These are phyloP conservation scores for Orbilia ellipsospora DNA, from an alignment of 2,329 filamentous ascomycete genomes.

Conservation along the genomic window DNA sequence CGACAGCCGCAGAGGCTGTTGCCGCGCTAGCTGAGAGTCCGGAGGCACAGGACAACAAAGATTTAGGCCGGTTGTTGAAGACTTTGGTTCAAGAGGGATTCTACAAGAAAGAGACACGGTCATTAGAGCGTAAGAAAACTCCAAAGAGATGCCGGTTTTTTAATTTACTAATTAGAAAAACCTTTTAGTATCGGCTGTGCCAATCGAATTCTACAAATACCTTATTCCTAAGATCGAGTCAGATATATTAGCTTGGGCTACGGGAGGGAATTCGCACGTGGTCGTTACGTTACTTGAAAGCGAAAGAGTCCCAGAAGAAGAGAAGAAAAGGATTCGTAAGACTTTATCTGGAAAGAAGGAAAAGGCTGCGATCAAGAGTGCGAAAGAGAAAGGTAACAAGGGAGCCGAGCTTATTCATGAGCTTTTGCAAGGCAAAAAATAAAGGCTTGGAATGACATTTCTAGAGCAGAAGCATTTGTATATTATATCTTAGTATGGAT, in stretches of 20 bases:
- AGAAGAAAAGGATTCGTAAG: constrained; percentile 66
- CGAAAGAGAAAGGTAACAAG: constrained; percentile 66
- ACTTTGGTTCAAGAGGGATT: constrained; percentile 87
- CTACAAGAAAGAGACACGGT: constrained; percentile 80
- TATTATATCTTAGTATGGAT: constrained; percentile 36
- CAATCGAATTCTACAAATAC: constrained; percentile 80
- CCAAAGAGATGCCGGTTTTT: neutral
- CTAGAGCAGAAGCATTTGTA: neutral
- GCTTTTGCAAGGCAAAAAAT: constrained; percentile 40
- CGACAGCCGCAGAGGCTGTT: constrained; percentile 76
- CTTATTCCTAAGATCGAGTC: constrained; percentile 85
- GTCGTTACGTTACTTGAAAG: constrained; percentile 78
- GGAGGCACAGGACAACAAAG: constrained; percentile 64
- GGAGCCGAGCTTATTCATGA: constrained; percentile 45
- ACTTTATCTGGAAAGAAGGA: constrained; percentile 41
- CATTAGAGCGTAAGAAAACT: constrained; percentile 38
- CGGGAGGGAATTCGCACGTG: constrained; percentile 85
- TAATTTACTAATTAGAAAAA: constrained; percentile 9
- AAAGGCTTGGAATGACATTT: neutral
- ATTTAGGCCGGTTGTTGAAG: constrained; percentile 86
- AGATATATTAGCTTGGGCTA: constrained; percentile 83
- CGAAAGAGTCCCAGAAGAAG: constrained; percentile 73
- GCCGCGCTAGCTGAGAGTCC: constrained; percentile 65
- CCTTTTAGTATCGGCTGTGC: constrained; percentile 76
- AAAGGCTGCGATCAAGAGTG: constrained; percentile 72